These are phyloP conservation scores for Candida berthetii DNA, from an alignment of 805 yeast genomes.

Conservation along the genomic window DNA sequence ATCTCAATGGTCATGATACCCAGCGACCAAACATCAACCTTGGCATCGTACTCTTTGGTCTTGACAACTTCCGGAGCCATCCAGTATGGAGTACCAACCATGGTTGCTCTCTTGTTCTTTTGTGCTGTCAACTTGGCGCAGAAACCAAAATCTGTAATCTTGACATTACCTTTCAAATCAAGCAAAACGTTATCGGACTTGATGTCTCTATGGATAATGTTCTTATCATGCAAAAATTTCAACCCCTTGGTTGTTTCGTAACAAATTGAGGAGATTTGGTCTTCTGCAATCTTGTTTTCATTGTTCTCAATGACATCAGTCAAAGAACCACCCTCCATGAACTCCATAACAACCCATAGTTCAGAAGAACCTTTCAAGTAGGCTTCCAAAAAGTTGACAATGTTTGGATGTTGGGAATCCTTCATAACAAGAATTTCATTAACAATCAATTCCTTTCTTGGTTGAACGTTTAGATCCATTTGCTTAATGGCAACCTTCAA, in stretches of 20 bases:
- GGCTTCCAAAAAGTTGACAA: slow-evolving; percentile 91
- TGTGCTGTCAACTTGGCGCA: slow-evolving; percentile 89
- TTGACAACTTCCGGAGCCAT: slow-evolving; percentile 99
- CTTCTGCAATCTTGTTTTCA: slow-evolving; percentile 61
- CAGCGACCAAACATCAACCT: slow-evolving; percentile 96
- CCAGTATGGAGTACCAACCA: slow-evolving; percentile 99
- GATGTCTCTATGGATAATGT: slow-evolving; percentile 94
- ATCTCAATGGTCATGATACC: slow-evolving; percentile 98
- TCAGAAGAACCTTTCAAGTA: slow-evolving; percentile 75
- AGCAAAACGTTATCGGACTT: slow-evolving; percentile 92
- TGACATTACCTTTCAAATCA: slow-evolving; percentile 78
- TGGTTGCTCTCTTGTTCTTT: slow-evolving; percentile 87
- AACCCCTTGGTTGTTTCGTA: slow-evolving; percentile 87
- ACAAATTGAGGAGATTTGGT: slow-evolving; percentile 89
- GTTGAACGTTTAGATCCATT: slow-evolving; percentile 87
- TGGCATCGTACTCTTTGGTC: slow-evolving; percentile 92
- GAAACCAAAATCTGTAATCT: slow-evolving; percentile 95
- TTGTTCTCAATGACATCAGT: slow-evolving; percentile 95
- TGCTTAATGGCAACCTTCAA: slow-evolving; percentile 91
- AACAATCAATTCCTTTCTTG: slow-evolving; percentile 89
- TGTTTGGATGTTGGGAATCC: slow-evolving; percentile 89
- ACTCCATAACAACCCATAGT: slow-evolving; percentile 99
- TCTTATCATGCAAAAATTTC: slow-evolving; percentile 85
- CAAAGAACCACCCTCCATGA: slow-evolving; percentile 97
- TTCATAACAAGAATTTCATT: slow-evolving; percentile 97